Conservation (phyloP, 768 basidiomycete species). For the Tephrocybe sp. region DNA sequence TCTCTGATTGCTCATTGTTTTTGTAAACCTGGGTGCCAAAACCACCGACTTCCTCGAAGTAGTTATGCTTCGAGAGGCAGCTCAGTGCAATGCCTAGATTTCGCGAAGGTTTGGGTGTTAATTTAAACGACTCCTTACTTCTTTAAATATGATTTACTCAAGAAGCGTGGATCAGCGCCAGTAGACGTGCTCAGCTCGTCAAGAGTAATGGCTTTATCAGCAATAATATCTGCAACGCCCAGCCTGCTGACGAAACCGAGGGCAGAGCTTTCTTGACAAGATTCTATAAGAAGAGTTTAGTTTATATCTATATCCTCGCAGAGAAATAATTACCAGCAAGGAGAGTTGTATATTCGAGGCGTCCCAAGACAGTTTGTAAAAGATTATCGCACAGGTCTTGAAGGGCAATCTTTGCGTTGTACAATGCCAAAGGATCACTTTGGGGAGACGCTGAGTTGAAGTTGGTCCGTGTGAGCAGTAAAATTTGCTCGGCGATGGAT, state of each 20-base stretch:
- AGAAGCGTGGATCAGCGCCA: slow-evolving; percentile 8
- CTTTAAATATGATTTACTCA: not conserved
- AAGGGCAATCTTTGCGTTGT: slow-evolving; percentile 11
- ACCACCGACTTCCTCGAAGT: slow-evolving; percentile 13
- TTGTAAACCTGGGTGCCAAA: slow-evolving; percentile 13
- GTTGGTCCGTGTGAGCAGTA: slow-evolving; percentile 9
- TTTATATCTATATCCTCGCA: not conserved
- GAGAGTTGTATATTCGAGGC: slow-evolving; percentile 12
- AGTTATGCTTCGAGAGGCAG: slow-evolving; percentile 10
- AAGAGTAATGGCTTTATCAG: slow-evolving; percentile 2
- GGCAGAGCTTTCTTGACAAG: slow-evolving; percentile 16
- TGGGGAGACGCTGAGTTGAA: slow-evolving; percentile 1
- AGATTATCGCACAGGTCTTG: slow-evolving; percentile 11
- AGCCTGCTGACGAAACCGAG: slow-evolving; percentile 9
- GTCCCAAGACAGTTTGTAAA: slow-evolving; percentile 5
- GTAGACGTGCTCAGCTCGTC: slow-evolving; percentile 6
- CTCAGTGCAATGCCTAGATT: slow-evolving; percentile 12
- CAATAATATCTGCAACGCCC: slow-evolving; percentile 12
- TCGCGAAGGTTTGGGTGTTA: not conserved
- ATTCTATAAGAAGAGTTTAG: slow-evolving; percentile 1
- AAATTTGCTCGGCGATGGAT: slow-evolving; percentile 10
- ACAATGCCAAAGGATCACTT: slow-evolving; percentile 7
- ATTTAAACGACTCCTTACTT: not conserved
- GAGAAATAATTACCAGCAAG: slow-evolving; percentile 7
- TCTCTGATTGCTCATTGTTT: slow-evolving; percentile 10